Conservation (phyloP, 225 moss, liverwort and hornwort species). For the Rhytidiadelphus loreus region DNA sequence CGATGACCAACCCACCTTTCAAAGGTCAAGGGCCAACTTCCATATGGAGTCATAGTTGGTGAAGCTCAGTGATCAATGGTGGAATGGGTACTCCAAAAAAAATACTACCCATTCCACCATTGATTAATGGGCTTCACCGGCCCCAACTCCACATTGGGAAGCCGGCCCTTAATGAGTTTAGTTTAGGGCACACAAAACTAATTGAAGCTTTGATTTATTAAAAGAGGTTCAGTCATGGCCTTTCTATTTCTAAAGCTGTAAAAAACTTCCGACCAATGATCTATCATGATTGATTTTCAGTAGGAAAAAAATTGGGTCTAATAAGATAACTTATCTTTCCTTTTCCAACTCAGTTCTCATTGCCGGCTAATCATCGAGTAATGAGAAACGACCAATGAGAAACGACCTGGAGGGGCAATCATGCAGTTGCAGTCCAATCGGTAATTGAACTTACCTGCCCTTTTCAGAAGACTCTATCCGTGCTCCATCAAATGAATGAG, state of each 20-base stretch:
- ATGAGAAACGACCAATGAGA: not conserved
- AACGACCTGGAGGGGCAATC: not conserved
- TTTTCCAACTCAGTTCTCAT: not conserved
- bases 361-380: not conserved
- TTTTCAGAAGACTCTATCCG: not conserved
- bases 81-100: no score
- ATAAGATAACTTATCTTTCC: no score
- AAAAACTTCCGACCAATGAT: not conserved
- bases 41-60: no score
- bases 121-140: no score
- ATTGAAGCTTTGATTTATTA: not conserved
- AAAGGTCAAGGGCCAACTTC: no score
- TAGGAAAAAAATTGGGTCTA: not conserved
- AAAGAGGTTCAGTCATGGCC: not conserved
- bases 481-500: not conserved
- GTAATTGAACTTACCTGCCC: not conserved
- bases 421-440: not conserved
- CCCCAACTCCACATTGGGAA: no score
- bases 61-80: no score
- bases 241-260: no score
- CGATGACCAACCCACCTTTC: no score
- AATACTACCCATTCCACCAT: no score
- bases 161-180: no score
- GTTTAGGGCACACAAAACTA: not conserved
- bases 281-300: no score